Base-by-base conservation (phyloP, 139 green algal genomes). In the Deuterostichococcus epilithicus region DNA sequence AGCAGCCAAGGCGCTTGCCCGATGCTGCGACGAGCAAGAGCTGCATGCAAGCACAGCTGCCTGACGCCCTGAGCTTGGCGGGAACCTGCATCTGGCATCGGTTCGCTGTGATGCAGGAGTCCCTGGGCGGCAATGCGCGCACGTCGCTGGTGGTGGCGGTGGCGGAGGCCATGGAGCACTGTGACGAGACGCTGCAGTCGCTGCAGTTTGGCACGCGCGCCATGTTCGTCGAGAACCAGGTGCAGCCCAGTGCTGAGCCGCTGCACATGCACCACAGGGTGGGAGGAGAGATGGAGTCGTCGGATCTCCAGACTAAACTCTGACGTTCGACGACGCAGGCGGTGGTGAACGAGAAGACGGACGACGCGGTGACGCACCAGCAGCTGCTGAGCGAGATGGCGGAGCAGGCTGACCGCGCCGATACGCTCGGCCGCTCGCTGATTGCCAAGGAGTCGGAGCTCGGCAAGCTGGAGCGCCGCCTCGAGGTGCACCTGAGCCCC, bases 201-300 rank as follows among this genome's bases (percentile, higher is more conserved):
- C 84, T 96, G 70, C 85, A 91, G 79, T 97, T 97, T 86, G 92
- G 87, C 18, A 74, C 76, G 52, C 73, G 92, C 32, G 92, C 92
- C 18, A 94, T 95, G 88, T 84, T 81, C n/a, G 90, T 97, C 28
- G 82, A 86, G 60, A 96, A 84, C 72, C 84, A 88, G 82, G 77
- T 77, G 42, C n/a, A n/a, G n/a, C n/a, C n/a, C n/a, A n/a, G n/a
- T 45, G 72, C 8, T 5, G 1, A 52, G 8, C 5, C 8, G 32
- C 52, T n/a, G 52, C 20, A 52, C 42, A 52, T 52, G 42, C 42
- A 52, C 42, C 42, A 52, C 13, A 52, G 8, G 74, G 20, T 59
- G 35, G 6, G 13, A 4, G 13, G 6, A 13, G 5, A 73, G 36
- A 13, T 25, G 36, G 34, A 44, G 20, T 72, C 34, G 5, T 35